phyloP scores from a whole-genome alignment of 1,139 yeast genomes.

The Suhomyces bokatorum region DNA sequence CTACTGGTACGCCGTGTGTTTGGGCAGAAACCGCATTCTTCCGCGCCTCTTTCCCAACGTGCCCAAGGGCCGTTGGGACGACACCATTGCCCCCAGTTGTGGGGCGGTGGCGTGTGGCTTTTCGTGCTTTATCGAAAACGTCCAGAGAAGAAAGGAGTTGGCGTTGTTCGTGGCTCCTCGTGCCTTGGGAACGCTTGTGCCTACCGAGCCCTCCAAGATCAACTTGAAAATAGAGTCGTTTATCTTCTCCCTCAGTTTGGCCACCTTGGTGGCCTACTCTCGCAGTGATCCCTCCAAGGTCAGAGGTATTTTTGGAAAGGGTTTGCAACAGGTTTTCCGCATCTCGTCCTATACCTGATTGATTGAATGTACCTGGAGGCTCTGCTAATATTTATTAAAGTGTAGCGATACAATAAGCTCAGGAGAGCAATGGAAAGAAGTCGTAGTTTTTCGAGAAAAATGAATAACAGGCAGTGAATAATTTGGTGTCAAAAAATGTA shows the following conservation, averaged over 20 bases:
- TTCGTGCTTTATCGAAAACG: slow-evolving; percentile 34
- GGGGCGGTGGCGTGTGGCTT: slow-evolving; percentile 38
- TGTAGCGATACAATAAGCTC: no score
- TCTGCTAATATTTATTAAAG: background rate
- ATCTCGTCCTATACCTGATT: slow-evolving; percentile 3
- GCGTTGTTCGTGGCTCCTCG: slow-evolving; percentile 43
- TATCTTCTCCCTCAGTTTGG: slow-evolving; percentile 35
- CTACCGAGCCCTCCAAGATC: slow-evolving; percentile 26
- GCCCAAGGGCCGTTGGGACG: slow-evolving; percentile 31
- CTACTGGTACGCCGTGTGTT: slow-evolving; percentile 42
- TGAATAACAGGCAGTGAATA: no score
- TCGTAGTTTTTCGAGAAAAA: no score
- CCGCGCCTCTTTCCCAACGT: slow-evolving; percentile 33
- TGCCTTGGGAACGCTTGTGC: slow-evolving; percentile 38
- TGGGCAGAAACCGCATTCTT: slow-evolving; percentile 31
- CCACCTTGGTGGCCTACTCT: slow-evolving; percentile 36
- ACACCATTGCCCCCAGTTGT: slow-evolving; percentile 30
- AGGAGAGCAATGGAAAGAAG: no score
- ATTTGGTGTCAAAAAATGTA: no score
- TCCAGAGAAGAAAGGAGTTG: slow-evolving; percentile 40
- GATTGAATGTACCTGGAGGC: no score
- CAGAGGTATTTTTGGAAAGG: slow-evolving; percentile 40
- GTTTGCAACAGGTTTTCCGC: slow-evolving; percentile 17
- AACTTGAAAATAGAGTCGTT: slow-evolving; percentile 32
- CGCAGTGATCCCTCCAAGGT: slow-evolving; percentile 29